Conservation (phyloP, 2,329 filamentous ascomycete genomes). For the Cordyceps pruinosa region DNA sequence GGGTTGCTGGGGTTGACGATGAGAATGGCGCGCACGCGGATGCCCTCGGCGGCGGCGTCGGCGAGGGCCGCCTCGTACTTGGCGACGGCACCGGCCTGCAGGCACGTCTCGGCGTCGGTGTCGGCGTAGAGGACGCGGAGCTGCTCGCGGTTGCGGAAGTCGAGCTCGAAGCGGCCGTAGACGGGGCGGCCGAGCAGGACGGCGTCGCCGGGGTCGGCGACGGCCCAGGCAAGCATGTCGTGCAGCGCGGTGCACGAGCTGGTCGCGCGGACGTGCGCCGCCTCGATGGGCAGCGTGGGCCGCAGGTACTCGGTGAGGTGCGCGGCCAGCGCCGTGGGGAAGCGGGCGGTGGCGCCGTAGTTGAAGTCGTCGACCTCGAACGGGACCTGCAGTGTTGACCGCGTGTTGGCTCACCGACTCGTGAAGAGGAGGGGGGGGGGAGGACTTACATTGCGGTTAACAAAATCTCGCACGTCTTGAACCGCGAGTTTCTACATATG, state of each 20-base stretch:
- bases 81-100: conserved; percentile 36
- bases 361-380: conserved; percentile 26
- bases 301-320: conserved; percentile 33
- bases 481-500: conserved; percentile 33
- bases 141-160: conserved; percentile 37
- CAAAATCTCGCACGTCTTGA: conserved; percentile 24
- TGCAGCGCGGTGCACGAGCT: conserved; percentile 33
- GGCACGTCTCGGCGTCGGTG: conserved; percentile 34
- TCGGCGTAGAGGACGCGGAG: conserved; percentile 39
- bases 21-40: conserved; percentile 39
- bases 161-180: conserved; percentile 44
- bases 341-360: conserved; percentile 29
- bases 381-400: conserved; percentile 17
- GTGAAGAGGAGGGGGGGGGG: too few relatives aligned
- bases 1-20: conserved; percentile 50
- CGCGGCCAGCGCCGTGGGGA: conserved; percentile 26
- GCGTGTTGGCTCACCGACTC: neutral
- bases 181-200: conserved; percentile 34
- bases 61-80: conserved; percentile 39
- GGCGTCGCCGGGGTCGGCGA: conserved; percentile 32
- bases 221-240: conserved; percentile 32
- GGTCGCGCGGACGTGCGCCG: conserved; percentile 27
- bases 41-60: conserved; percentile 27
- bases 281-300: conserved; percentile 23
- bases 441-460: conserved; percentile 25